These are phyloP conservation scores for Thermomucor indicae-seudaticae DNA, from an alignment of 371 early-diverging fungal genomes.

Conservation along the genomic window DNA sequence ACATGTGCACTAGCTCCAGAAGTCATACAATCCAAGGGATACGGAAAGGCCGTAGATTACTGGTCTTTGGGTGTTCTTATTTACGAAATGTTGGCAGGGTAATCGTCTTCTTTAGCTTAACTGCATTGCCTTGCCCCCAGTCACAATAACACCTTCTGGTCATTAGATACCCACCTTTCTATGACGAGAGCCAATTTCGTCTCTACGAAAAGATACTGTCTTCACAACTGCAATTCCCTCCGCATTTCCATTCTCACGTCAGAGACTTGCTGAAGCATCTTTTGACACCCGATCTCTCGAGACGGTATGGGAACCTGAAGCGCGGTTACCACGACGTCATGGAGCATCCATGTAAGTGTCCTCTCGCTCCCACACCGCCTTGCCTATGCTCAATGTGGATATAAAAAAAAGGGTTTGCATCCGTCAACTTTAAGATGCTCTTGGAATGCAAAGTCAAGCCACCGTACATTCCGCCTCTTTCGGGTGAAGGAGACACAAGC, in stretches of 20 bases:
- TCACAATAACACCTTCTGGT: background rate
- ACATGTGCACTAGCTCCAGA: conserved; percentile 76
- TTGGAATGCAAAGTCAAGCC: conserved; percentile 68
- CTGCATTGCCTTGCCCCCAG: background rate
- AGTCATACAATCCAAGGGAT: conserved; percentile 93
- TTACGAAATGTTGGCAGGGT: conserved; percentile 92
- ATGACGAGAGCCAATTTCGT: conserved; percentile 83
- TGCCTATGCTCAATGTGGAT: conserved; percentile 57
- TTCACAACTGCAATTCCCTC: conserved; percentile 79
- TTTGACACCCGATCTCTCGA: conserved; percentile 79
- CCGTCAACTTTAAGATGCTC: conserved; percentile 86
- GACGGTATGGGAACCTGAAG: conserved; percentile 87
- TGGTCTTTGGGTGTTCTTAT: conserved; percentile 97
- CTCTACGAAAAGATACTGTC: conserved; percentile 92
- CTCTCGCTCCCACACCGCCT: too few species aligned
- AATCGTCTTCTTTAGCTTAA: conserved; percentile 8
- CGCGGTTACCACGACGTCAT: conserved; percentile 77
- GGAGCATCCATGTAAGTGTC: conserved; percentile 59
- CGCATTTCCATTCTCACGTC: conserved; percentile 76
- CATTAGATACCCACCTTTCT: conserved; percentile 82
- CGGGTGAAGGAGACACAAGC: conserved; percentile 83
- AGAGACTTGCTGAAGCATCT: conserved; percentile 87
- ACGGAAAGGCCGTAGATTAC: conserved; percentile 95
- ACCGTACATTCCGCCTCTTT: conserved; percentile 81
- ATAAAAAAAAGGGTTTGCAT: conserved; percentile 64